Percentiles rank a stretch among this genome's conserved stretches.
Conservation (phyloP, 73 alveolate genomes). For the Paramecium primaurelia region DNA sequence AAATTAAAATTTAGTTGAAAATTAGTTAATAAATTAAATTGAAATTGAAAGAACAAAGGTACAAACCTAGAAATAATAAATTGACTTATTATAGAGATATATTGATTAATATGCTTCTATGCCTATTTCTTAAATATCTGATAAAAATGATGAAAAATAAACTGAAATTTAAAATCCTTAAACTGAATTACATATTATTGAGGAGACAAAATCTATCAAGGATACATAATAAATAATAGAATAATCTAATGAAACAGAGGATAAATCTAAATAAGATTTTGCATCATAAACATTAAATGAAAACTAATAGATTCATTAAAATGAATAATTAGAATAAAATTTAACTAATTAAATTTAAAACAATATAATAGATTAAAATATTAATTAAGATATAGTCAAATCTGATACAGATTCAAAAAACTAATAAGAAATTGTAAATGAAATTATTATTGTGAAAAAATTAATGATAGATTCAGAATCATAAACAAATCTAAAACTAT, state of each 20-base stretch:
- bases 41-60: not conserved
- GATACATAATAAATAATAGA: not conserved
- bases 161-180: not conserved
- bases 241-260: not conserved
- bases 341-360: not conserved
- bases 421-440: not conserved
- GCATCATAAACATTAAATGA: not conserved
- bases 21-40: not conserved
- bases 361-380: not conserved
- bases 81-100: not conserved
- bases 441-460: not conserved
- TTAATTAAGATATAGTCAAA: not conserved
- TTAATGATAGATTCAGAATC: not conserved
- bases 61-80: not conserved
- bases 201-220: not conserved
- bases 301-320: not conserved
- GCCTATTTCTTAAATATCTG: not conserved
- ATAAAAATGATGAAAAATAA: slow-evolving; percentile 60
- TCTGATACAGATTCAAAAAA: not conserved
- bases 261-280: not conserved
- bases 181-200: not conserved
- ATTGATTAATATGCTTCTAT: not conserved
- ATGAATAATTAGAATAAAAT: not conserved
- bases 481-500: not conserved
- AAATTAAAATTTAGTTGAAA: not conserved